Evolutionary conservation across 345 rosid genomes (phyloP).

Genomic region (Brassica nigra): DNA sequence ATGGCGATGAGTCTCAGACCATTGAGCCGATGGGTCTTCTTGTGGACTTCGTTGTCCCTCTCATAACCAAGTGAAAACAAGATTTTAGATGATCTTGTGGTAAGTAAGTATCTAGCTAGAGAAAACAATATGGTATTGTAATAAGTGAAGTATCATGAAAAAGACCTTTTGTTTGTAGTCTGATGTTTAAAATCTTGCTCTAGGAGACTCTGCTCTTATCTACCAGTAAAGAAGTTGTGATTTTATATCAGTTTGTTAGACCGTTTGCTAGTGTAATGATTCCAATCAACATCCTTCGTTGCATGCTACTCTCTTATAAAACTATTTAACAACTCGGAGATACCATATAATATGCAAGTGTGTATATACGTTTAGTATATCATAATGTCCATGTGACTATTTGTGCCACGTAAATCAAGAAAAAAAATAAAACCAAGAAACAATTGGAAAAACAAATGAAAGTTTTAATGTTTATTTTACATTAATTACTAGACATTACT

Average conservation of each 20-base stretch:
- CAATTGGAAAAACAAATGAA: background rate
- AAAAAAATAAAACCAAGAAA: background rate
- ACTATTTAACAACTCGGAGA: background rate
- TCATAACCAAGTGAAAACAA: background rate
- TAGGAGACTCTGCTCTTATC: background rate
- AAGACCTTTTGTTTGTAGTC: background rate
- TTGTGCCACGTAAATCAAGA: background rate
- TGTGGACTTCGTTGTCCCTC: constrained; percentile 21
- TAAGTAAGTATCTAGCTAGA: constrained; percentile 12
- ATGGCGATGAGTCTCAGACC: background rate
- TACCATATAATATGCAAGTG: background rate
- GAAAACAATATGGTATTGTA: background rate
- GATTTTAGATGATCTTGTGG: background rate
- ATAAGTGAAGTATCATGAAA: background rate
- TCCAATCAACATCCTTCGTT: background rate
- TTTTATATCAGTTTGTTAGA: background rate
- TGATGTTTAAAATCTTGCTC: background rate
- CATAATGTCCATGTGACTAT: background rate
- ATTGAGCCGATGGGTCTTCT: constrained; percentile 25
- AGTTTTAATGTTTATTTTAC: too few relatives aligned
- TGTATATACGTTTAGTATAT: background rate
- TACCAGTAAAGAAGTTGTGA: background rate
- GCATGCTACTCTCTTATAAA: background rate
- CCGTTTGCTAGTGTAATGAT: background rate
- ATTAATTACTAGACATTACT: background rate